Evolutionary conservation across 306 rosid genomes (phyloP).

Genomic region (Geum urbanum): DNA sequence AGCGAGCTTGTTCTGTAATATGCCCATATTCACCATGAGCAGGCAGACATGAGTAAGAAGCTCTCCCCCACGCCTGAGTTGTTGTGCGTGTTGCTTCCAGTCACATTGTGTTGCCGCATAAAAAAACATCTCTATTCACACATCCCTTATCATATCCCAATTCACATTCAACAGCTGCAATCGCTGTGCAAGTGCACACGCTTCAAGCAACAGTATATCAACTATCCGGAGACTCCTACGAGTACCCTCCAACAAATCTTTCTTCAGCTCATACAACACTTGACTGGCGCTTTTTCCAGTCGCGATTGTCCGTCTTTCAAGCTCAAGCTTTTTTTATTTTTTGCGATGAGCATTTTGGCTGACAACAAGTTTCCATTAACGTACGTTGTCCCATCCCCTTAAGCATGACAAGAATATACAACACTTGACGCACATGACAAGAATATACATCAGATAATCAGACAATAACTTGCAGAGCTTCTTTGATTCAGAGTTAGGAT

Average conservation of each 20-base stretch:
- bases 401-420: no score
- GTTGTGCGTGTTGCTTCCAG: constrained; percentile 5
- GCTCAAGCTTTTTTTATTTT: not conserved
- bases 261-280: not conserved
- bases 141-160: not conserved
- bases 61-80: not conserved
- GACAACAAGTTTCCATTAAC: not conserved
- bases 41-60: constrained; percentile 11
- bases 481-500: not conserved
- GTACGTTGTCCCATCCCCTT: not conserved
- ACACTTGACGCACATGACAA: not conserved
- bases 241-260: no score
- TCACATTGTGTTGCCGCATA: constrained; percentile 1
- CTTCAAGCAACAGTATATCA: not conserved
- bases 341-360: not conserved
- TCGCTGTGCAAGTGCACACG: not conserved
- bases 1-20: no score
- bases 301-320: not conserved
- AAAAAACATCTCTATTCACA: constrained; percentile 1
- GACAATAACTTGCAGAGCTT: not conserved
- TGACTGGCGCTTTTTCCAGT: not conserved
- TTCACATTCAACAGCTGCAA: no score
- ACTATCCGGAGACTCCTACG: no score
- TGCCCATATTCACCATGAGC: constrained; percentile 9
- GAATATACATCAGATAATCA: constrained; percentile 2